Evolutionary conservation across 208 protist species (phyloP), one percentile per base, ranked within the genome.

Genomic region (Eutreptiella sp.): DNA sequence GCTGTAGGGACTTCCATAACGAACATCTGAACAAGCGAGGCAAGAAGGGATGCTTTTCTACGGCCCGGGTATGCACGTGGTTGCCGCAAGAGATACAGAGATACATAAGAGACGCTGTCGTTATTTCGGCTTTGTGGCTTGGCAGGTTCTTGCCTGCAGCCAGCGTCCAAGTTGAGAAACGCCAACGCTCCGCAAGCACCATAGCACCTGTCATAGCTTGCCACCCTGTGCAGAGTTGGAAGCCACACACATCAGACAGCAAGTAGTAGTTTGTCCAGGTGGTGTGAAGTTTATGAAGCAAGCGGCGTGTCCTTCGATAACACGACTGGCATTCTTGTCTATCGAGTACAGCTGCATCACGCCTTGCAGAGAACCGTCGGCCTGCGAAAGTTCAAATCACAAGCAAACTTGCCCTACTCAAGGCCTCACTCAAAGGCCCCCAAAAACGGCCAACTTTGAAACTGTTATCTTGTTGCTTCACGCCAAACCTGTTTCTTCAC

Each of bases 321-420:
- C 72, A 60, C 96, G 92, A 52, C 77, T 88, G 38, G 86, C 85
- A 42, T 78, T 74, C 63, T 96, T 96, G 54, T 97, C 93, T 4
- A 96, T 84, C 24, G 89, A 97, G 82, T 95, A 97, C 5, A 99
- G 79, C 63, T 98, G 91, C 65, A 97, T 89, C 50, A 84, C 80
- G 27, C 97, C 96, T 14, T 87, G 90, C 69, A 94, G 87, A 28
- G 57, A 57, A 21, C 87, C 81, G n/a, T 66, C 69, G 27, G 74
- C 55, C 38, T 79, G 77, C 7, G 80, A 73, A 41, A n/a, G 16
- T n/a, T 16, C 16, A 41, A n/a, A 41, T n/a, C n/a, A n/a, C n/a
- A n/a, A n/a, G n/a, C n/a, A n/a, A n/a, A n/a, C n/a, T n/a, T n/a
- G n/a, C n/a, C n/a, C n/a, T n/a, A n/a, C n/a, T n/a, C n/a, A n/a